Conservation (phyloP, 73 alveolate genomes). For the Paramecium octaurelia region DNA sequence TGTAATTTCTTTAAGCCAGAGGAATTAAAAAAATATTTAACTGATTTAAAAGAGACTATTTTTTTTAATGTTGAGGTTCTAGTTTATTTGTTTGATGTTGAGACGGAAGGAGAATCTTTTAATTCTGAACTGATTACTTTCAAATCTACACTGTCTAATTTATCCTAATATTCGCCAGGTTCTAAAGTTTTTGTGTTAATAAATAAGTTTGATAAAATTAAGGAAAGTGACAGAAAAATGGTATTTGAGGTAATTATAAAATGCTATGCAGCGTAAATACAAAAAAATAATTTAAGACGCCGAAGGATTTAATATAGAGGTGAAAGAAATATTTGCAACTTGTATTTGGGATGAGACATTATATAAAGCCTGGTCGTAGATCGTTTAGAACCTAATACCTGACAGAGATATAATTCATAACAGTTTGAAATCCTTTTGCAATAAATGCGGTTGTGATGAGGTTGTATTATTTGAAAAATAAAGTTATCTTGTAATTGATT, state of each 20-base stretch:
- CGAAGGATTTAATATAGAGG: slow-evolving; percentile 75
- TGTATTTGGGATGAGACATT: slow-evolving; percentile 98
- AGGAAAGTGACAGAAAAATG: slow-evolving; percentile 49
- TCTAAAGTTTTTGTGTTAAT: slow-evolving; percentile 90
- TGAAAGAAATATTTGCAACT: slow-evolving; percentile 79
- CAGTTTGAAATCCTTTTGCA: slow-evolving; percentile 80
- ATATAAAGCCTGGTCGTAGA: slow-evolving; percentile 97
- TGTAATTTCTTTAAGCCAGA: slow-evolving; percentile 53
- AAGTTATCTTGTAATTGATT: slow-evolving; percentile 90
- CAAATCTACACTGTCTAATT: slow-evolving; percentile 78
- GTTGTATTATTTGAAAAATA: slow-evolving; percentile 95
- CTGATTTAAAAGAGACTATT: slow-evolving; percentile 83
- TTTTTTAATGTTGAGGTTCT: slow-evolving; percentile 91
- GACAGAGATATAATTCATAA: slow-evolving; percentile 74
- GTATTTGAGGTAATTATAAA: slow-evolving; percentile 65
- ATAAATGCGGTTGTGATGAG: slow-evolving; percentile 84
- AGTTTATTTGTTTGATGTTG: slow-evolving; percentile 90
- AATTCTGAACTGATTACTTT: slow-evolving; percentile 65
- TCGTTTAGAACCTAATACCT: slow-evolving; percentile 88
- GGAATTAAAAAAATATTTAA: slow-evolving; percentile 85
- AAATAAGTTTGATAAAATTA: slow-evolving; percentile 83
- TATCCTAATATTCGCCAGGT: slow-evolving; percentile 77
- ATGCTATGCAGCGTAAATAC: slow-evolving; percentile 62
- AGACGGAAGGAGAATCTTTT: slow-evolving; percentile 64
- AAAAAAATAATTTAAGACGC: slow-evolving; percentile 73